Conservation (phyloP, 768 basidiomycete species). For the Ramaria sp. region DNA sequence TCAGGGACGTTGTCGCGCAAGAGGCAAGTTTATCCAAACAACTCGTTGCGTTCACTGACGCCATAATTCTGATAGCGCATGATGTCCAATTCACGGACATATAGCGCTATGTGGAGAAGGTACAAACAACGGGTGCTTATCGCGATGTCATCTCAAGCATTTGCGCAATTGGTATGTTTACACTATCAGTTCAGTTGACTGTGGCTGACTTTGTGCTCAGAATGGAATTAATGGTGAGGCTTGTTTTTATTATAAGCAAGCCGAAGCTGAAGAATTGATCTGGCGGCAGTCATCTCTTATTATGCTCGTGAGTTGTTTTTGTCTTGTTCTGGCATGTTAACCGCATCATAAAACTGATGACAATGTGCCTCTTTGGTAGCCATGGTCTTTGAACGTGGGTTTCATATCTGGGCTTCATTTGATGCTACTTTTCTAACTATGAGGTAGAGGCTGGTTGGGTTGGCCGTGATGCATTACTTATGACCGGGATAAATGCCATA, state of each 20-base stretch:
- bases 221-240: conserved; percentile 85
- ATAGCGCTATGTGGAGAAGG: conserved; percentile 73
- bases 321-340: background rate
- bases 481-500: conserved; percentile 89
- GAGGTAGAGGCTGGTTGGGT: conserved; percentile 84
- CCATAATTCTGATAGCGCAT: conserved; percentile 40
- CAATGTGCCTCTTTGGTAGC: conserved; percentile 31
- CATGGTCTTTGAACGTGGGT: conserved; percentile 80
- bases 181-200: background rate
- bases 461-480: conserved; percentile 84
- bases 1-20: conserved; percentile 65
- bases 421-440: background rate
- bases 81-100: conserved; percentile 44
- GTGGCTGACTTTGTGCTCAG: conserved; percentile 27
- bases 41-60: conserved; percentile 29
- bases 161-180: conserved; percentile 76
- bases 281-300: conserved; percentile 77
- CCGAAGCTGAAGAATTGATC: background rate
- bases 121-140: conserved; percentile 83
- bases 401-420: background rate
- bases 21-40: conserved; percentile 36
- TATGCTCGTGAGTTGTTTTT: conserved; percentile 63
- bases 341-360: too few species aligned
- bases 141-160: conserved; percentile 92
- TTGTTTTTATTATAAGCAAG: conserved; percentile 1